A percentile compares a stretch with the other conserved stretches of the same genome.
Conservation (phyloP, 2,329 filamentous ascomycete species). For the Penicillium rolfsii region DNA sequence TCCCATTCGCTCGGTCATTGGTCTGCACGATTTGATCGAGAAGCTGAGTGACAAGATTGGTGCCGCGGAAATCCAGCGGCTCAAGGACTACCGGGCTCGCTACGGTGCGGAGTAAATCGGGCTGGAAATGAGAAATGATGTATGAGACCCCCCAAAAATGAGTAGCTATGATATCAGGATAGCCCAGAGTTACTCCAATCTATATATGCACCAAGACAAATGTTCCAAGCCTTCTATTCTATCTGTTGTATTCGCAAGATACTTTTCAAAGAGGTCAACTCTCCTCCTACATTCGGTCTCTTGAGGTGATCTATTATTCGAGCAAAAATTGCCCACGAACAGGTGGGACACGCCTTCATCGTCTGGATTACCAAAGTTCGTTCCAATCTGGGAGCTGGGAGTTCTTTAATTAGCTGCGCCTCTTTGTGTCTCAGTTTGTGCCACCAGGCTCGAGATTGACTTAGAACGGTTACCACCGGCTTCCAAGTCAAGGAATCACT, state of each 20-base stretch:
- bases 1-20: conserved; percentile 74
- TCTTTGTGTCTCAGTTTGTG: neutral
- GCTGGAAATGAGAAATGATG: conserved; percentile 22
- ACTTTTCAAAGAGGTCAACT: neutral
- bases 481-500: too few species aligned
- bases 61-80: conserved; percentile 64
- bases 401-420: neutral
- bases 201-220: conserved; percentile 4
- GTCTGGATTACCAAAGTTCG: neutral
- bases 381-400: conserved; percentile 22
- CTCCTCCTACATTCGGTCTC: neutral
- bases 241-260: neutral
- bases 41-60: conserved; percentile 66
- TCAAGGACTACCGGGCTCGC: conserved; percentile 70
- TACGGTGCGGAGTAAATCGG: conserved; percentile 44
- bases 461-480: too few species aligned
- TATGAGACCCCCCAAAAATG: conserved; percentile 27
- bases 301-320: neutral
- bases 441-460: too few species aligned
- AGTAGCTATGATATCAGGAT: conserved; percentile 30
- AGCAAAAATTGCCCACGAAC: conserved; percentile 3
- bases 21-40: conserved; percentile 76
- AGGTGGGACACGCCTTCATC: conserved; percentile 8
- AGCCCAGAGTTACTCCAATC: conserved; percentile 19
- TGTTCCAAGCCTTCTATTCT: neutral